Evolutionary conservation across 2,329 filamentous ascomycete species (phyloP).

Genomic region (Calonectria ilicicola): DNA sequence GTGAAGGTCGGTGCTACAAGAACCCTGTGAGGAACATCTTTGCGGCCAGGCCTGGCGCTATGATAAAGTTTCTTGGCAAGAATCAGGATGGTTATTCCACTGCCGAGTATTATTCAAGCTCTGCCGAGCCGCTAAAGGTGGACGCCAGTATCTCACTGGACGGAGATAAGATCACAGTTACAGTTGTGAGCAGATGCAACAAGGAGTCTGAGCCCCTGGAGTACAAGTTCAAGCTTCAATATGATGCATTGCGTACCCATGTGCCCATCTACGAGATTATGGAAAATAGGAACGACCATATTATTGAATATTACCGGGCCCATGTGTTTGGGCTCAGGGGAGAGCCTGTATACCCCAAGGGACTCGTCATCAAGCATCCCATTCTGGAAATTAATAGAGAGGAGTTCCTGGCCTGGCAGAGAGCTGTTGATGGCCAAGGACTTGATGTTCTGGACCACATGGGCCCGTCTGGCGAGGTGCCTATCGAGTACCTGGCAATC

Average conservation of each 20-base stretch:
- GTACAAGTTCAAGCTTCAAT: not conserved
- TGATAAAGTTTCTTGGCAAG: not conserved
- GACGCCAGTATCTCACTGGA: not conserved
- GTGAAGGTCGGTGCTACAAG: not conserved
- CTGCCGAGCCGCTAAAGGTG: not conserved
- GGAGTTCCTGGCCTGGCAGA: not conserved
- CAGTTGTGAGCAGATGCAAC: not conserved
- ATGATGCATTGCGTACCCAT: not conserved
- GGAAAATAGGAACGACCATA: not conserved
- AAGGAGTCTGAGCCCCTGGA: not conserved
- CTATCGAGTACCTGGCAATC: not conserved
- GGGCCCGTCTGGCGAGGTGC: not conserved
- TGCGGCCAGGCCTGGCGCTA: not conserved
- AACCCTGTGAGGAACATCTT: not conserved
- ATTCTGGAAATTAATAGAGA: not conserved
- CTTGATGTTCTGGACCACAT: not conserved
- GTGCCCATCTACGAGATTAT: not conserved
- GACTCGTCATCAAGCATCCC: not conserved
- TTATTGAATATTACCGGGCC: not conserved
- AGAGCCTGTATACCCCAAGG: not conserved
- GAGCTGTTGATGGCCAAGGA: not conserved
- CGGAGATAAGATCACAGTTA: not conserved
- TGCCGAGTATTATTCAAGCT: not conserved
- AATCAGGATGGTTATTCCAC: not conserved
- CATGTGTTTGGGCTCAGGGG: not conserved